Conservation (phyloP, 345 rosid genomes). For the Psidium guajava region DNA sequence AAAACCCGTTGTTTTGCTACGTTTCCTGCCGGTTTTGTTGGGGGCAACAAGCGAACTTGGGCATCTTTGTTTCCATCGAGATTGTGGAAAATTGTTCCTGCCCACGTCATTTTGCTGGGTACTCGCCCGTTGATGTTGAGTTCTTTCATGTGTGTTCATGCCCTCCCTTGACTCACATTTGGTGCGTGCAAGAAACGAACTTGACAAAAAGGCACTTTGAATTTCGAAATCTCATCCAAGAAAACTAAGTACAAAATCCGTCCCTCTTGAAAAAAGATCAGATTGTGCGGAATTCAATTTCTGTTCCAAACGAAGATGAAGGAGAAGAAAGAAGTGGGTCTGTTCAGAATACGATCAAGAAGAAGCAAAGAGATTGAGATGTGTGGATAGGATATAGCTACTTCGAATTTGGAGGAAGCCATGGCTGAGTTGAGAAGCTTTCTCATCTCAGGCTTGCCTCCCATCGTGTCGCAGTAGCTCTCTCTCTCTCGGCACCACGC, state of each 20-base stretch:
- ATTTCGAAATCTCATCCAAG: background rate
- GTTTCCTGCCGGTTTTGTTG: background rate
- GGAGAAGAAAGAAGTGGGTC: background rate
- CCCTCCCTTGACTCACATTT: background rate
- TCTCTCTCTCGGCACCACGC: constrained; percentile 4
- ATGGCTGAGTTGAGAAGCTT: background rate
- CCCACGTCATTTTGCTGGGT: background rate
- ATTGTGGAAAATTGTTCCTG: background rate
- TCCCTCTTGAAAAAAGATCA: background rate
- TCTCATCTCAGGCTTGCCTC: background rate
- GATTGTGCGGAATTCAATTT: background rate
- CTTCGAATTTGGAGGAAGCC: constrained; percentile 15
- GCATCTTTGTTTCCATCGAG: background rate
- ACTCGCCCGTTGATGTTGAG: background rate
- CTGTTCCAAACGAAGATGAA: background rate
- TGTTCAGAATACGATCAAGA: background rate
- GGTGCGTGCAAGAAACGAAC: background rate
- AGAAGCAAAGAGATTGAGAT: background rate
- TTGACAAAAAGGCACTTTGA: background rate
- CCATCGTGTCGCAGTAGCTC: constrained; percentile 1
- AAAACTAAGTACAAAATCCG: background rate
- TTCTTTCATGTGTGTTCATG: background rate
- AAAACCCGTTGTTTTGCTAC: background rate
- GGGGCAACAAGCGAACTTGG: background rate
- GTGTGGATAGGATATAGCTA: background rate